Conservation (phyloP, 148 eudicot genomes). For the Vaccinium darrowii region DNA sequence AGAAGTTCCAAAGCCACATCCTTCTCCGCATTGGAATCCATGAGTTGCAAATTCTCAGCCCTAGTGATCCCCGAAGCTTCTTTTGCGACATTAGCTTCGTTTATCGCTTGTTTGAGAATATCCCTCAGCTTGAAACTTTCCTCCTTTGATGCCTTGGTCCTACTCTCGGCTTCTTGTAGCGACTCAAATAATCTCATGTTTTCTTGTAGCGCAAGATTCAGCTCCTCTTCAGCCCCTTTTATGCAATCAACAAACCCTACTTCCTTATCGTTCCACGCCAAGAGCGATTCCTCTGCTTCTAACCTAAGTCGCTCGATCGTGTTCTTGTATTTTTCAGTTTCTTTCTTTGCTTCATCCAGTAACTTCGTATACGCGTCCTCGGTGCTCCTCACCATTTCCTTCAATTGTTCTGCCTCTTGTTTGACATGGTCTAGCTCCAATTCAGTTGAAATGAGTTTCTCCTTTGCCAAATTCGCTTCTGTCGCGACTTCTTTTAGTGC, state of each 20-base stretch:
- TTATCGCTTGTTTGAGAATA: conserved; percentile 72
- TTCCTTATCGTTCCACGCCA: conserved; percentile 79
- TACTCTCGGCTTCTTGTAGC: conserved; percentile 35
- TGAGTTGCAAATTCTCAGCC: conserved; percentile 58
- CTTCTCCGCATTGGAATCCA: conserved; percentile 54
- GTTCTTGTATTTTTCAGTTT: conserved; percentile 50
- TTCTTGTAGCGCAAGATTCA: conserved; percentile 31
- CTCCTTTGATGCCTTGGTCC: conserved; percentile 42
- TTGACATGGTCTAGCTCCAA: conserved; percentile 47
- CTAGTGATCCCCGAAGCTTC: conserved; percentile 75
- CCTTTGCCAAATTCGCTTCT: conserved; percentile 54
- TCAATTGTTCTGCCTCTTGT: conserved; percentile 46
- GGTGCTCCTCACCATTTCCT: conserved; percentile 32
- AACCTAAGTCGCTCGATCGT: conserved; percentile 52
- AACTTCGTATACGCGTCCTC: conserved; percentile 42
- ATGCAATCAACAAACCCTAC: conserved; percentile 72
- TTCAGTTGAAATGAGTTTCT: conserved; percentile 37
- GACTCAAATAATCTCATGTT: conserved; percentile 32
- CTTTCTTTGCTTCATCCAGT: conserved; percentile 43
- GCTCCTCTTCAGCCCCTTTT: conserved; percentile 72
- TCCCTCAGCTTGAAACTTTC: conserved; percentile 70
- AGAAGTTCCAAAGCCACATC: conserved; percentile 57
- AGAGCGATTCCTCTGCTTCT: conserved; percentile 72
- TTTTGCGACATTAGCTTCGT: conserved; percentile 76
- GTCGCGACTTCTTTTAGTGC: conserved; percentile 73